Percentiles rank a stretch among this genome's conserved stretches.
phyloP scores from a whole-genome alignment of 148 eudicot genomes.

The Rhododendron kiyosumense region DNA sequence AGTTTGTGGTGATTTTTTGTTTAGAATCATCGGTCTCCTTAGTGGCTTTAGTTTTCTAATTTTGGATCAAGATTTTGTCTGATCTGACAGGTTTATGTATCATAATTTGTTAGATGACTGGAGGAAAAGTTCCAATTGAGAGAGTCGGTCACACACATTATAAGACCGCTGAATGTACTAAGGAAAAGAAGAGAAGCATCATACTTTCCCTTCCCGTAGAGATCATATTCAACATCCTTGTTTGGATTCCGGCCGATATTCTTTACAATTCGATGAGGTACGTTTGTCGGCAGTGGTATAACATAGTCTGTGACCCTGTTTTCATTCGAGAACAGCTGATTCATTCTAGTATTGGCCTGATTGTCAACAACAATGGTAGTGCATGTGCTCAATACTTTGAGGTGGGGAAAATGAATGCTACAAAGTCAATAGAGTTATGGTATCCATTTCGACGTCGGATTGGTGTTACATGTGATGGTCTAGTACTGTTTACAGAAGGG shows the following conservation, averaged over 20 bases:
- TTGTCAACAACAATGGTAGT: neutral
- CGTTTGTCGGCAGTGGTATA: no score
- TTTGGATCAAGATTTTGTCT: neutral
- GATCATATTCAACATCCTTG: neutral
- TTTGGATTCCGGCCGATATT: neutral
- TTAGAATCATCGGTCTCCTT: no score
- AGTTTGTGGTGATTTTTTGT: no score
- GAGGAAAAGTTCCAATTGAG: neutral
- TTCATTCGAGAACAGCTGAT: slow-evolving; percentile 5
- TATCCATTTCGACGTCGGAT: neutral
- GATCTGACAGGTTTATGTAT: neutral
- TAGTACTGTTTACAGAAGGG: neutral
- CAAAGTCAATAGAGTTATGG: neutral
- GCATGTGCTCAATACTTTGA: neutral
- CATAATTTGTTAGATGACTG: neutral
- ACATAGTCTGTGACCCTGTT: neutral
- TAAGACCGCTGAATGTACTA: neutral
- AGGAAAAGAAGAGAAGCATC: neutral
- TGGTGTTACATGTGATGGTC: neutral
- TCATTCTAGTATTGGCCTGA: neutral
- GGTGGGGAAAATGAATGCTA: neutral
- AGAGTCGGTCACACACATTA: neutral
- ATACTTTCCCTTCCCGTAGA: neutral
- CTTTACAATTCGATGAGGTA: neutral
- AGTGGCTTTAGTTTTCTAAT: neutral